A percentile compares a stretch with the other conserved stretches of the same genome.
These are phyloP conservation scores for Serendipita sp. DNA, from an alignment of 768 basidiomycete species.

Conservation along the genomic window DNA sequence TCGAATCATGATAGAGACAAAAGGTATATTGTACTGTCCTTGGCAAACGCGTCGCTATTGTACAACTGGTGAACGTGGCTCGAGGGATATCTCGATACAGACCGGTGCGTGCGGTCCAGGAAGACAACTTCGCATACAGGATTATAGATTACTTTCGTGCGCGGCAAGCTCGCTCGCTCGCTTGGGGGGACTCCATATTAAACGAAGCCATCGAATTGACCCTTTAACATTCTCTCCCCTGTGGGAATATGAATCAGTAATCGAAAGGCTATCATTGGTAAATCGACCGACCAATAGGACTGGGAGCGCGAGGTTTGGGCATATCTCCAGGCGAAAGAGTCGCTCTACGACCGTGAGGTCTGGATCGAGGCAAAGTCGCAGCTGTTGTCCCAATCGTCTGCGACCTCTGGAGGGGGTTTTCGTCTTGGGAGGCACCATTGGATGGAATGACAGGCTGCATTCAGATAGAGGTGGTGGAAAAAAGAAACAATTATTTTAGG, in stretches of 20 bases:
- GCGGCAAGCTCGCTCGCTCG: constrained; percentile 24
- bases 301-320: constrained; percentile 43
- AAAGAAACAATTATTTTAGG: neutral
- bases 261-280: constrained; percentile 30
- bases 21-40: neutral
- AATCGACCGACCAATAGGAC: constrained; percentile 37
- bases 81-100: neutral
- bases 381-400: neutral
- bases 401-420: neutral
- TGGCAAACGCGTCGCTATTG: no score
- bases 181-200: constrained; percentile 20
- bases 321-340: constrained; percentile 16
- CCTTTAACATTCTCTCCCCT: constrained; percentile 83
- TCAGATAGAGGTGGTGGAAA: neutral
- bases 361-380: neutral
- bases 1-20: neutral
- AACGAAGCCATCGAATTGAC: constrained; percentile 83
- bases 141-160: constrained; percentile 29
- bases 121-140: neutral
- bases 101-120: neutral
- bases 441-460: neutral
- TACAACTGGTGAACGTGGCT: no score
- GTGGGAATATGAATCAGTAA: constrained; percentile 34
- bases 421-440: neutral
- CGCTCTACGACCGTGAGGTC: neutral